These are phyloP conservation scores for Leccinum pellstonianum DNA, from an alignment of 768 basidiomycete genomes.

Conservation along the genomic window DNA sequence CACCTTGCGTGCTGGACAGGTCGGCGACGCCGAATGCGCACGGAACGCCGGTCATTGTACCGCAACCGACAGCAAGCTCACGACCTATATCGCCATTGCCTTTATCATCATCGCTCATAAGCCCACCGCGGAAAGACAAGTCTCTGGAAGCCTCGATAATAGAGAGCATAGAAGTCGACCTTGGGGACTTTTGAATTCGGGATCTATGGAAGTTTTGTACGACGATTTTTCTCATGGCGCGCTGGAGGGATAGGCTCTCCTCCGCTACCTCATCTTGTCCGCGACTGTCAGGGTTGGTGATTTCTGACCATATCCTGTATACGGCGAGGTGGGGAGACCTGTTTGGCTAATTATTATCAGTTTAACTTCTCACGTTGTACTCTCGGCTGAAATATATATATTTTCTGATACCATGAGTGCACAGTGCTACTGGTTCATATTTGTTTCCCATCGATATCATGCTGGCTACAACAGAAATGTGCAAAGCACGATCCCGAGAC, in stretches of 20 bases:
- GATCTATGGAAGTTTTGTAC: conserved; percentile 6
- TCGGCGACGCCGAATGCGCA: conserved; percentile 50
- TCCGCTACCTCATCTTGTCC: conserved; percentile 3
- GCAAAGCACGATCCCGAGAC: not conserved
- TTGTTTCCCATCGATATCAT: not conserved
- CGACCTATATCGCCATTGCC: conserved; percentile 40
- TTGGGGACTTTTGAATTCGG: conserved; percentile 65
- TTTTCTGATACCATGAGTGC: not conserved
- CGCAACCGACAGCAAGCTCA: conserved; percentile 24
- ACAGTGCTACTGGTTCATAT: too few species aligned
- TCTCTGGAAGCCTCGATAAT: conserved; percentile 57
- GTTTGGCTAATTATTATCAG: conserved; percentile 7
- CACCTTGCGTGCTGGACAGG: conserved; percentile 22
- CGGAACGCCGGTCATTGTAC: conserved; percentile 40
- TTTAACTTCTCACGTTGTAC: not conserved
- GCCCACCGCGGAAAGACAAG: conserved; percentile 37
- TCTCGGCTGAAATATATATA: conserved; percentile 3
- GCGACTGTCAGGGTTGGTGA: conserved; percentile 1
- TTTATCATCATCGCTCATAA: conserved; percentile 18
- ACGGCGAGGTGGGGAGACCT: not conserved
- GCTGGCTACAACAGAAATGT: not conserved
- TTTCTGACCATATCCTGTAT: conserved; percentile 4
- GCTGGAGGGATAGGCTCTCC: not conserved
- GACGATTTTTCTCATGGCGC: not conserved
- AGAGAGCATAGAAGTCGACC: conserved; percentile 69